Conservation (phyloP, 768 basidiomycete species). For the Tulasnella sp. region DNA sequence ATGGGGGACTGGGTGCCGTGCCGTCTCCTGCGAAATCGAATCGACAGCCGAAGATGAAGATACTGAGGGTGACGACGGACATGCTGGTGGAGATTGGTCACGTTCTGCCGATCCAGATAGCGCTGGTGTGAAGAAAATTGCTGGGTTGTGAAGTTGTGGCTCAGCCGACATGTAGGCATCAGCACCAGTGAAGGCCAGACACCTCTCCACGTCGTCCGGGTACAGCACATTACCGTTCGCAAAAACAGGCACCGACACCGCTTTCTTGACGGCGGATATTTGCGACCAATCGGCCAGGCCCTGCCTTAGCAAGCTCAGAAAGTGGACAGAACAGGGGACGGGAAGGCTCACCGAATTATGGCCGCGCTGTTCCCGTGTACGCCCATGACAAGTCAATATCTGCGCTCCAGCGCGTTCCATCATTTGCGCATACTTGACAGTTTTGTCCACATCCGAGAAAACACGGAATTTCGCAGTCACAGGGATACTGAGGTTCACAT, state of each 20-base stretch:
- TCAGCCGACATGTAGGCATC: slow-evolving; percentile 95
- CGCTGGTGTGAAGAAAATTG: slow-evolving; percentile 37
- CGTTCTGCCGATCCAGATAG: not conserved
- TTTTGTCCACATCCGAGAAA: slow-evolving; percentile 73
- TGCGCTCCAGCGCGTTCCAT: slow-evolving; percentile 91
- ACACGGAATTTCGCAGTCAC: slow-evolving; percentile 95
- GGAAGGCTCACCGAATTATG: slow-evolving; percentile 45
- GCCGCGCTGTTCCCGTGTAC: slow-evolving; percentile 83
- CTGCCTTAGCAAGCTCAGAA: slow-evolving; percentile 27
- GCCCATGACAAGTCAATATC: slow-evolving; percentile 87
- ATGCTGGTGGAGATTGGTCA: too few species aligned
- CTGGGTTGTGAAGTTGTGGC: slow-evolving; percentile 86
- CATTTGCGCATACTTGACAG: slow-evolving; percentile 91
- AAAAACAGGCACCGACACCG: slow-evolving; percentile 85
- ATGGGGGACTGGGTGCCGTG: slow-evolving; percentile 31
- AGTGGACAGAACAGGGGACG: not conserved
- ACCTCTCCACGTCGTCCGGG: slow-evolving; percentile 65
- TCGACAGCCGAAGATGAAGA: not conserved
- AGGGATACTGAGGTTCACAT: slow-evolving; percentile 72
- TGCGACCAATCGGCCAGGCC: slow-evolving; percentile 83
- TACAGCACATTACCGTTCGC: slow-evolving; percentile 94
- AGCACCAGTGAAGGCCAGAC: slow-evolving; percentile 71
- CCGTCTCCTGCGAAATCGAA: slow-evolving; percentile 22
- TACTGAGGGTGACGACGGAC: slow-evolving; percentile 4
- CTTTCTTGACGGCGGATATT: slow-evolving; percentile 81